Evolutionary conservation across 495 filamentous ascomycete species (phyloP).

Genomic region (Parachaetomium inaequale): DNA sequence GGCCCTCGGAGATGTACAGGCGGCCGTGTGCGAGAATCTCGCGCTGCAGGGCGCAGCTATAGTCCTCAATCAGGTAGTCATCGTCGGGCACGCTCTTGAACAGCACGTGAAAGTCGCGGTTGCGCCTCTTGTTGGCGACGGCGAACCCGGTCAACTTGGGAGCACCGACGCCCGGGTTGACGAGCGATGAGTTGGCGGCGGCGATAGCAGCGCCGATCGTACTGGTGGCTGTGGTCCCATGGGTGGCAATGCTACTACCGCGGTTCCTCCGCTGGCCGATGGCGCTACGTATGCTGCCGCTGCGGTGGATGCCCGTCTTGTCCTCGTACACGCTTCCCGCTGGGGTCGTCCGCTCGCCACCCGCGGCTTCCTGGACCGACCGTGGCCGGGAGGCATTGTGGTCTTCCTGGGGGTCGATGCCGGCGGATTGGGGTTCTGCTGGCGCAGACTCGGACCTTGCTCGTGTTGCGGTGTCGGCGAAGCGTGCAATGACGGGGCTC

Average conservation of each 20-base stretch:
- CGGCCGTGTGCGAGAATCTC: slow-evolving; percentile 94
- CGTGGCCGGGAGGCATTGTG: slow-evolving; percentile 32
- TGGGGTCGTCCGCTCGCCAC: slow-evolving; percentile 60
- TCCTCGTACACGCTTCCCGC: slow-evolving; percentile 66
- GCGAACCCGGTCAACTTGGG: slow-evolving; percentile 91
- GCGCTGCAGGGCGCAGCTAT: slow-evolving; percentile 90
- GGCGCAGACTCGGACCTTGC: slow-evolving; percentile 46
- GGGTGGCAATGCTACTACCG: slow-evolving; percentile 81
- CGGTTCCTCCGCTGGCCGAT: slow-evolving; percentile 68
- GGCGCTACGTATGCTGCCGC: slow-evolving; percentile 77
- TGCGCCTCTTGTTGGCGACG: slow-evolving; percentile 91
- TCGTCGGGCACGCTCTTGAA: slow-evolving; percentile 98
- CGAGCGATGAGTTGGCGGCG: slow-evolving; percentile 60
- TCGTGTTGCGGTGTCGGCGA: slow-evolving; percentile 43
- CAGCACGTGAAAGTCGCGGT: slow-evolving; percentile 87
- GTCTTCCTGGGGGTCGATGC: slow-evolving; percentile 34
- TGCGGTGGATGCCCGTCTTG: slow-evolving; percentile 62
- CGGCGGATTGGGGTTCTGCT: slow-evolving; percentile 27
- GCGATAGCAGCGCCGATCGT: slow-evolving; percentile 65
- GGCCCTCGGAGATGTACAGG: slow-evolving; percentile 93
- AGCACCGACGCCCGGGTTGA: slow-evolving; percentile 58
- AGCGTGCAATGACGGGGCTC: slow-evolving; percentile 40
- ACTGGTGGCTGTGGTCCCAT: slow-evolving; percentile 38
- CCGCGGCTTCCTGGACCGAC: slow-evolving; percentile 46
- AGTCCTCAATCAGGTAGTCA: slow-evolving; percentile 97